A percentile compares a stretch with the other conserved stretches of the same genome.
Evolutionary conservation across 768 basidiomycete species (phyloP).

Genomic region (Termitomyces sp.): DNA sequence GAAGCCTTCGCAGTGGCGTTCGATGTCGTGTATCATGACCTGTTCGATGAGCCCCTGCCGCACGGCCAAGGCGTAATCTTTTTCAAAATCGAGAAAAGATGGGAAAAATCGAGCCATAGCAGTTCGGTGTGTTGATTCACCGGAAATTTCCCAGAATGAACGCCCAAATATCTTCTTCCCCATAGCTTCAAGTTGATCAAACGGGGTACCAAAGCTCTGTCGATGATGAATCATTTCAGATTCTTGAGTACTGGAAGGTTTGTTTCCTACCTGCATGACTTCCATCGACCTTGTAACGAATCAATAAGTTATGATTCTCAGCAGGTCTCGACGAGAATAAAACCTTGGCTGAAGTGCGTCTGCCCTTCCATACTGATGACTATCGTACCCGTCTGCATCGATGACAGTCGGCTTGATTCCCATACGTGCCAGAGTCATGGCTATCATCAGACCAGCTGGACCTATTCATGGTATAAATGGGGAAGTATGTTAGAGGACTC

Average conservation of each 20-base stretch:
- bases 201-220: slow-evolving; percentile 9
- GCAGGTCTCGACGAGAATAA: background rate
- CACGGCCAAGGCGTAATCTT: slow-evolving; percentile 12
- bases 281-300: slow-evolving; percentile 9
- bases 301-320: background rate
- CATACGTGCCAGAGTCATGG: slow-evolving; percentile 12
- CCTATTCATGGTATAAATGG: background rate
- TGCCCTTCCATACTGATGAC: slow-evolving; percentile 12
- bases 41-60: slow-evolving; percentile 15
- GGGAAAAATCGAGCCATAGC: slow-evolving; percentile 12
- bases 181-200: slow-evolving; percentile 8
- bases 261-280: slow-evolving; percentile 7
- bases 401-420: slow-evolving; percentile 9
- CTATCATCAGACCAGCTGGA: slow-evolving; percentile 13
- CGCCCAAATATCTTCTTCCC: slow-evolving; percentile 13
- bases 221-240: background rate
- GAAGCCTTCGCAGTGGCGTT: slow-evolving; percentile 12
- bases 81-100: slow-evolving; percentile 13
- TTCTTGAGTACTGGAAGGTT: background rate
- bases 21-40: slow-evolving; percentile 12
- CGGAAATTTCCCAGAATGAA: slow-evolving; percentile 12
- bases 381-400: slow-evolving; percentile 11
- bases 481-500: background rate
- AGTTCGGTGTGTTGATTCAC: slow-evolving; percentile 7
- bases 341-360: slow-evolving; percentile 12